Base-by-base conservation (phyloP, 345 rosid genomes). In the Clausena lansium region DNA sequence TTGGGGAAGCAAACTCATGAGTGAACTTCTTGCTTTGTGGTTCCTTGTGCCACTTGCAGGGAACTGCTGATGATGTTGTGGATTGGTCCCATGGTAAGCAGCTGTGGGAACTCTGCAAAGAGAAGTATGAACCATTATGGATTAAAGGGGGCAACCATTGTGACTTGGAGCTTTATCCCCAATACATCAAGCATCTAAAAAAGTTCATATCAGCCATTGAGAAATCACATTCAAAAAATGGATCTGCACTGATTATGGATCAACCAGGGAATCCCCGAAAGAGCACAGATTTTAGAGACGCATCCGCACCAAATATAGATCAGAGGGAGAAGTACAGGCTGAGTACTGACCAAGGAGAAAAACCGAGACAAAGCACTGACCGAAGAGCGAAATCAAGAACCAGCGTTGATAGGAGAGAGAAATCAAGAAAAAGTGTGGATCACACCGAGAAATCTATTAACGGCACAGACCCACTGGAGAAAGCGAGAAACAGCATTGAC, bases 71-170 rank as follows among this genome's bases (percentile, higher is more conserved):
- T 88, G 99, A 93, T 75, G 97, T 91, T 27, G 99, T 95, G 9
- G 89, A 91, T 73, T 93, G 96, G 91, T 88, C 94, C 73, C 98
- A 93, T 4, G 99, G 99, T 69, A 91, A 89, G 89, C 93, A 90
- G 84, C 83, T 92, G 19, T 93, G 92, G 84, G 98, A 93, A 57
- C 87, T 88, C 4, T 95, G 99, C 82, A 89, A 87, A 81, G 98
- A 91, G 81, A 95, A 93, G 75, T 93, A 93, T 39, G 98, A 93
- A 82, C 99, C 98, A 1, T 84, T 93, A 38, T 95, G 97, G 97
- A 83, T 95, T 74, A 91, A 89, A 87, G 98, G 94, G 81, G 99
- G 99, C 69, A 93, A 92, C 77, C 98, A 93, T 36, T 93, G 98
- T 50, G 95, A 93, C 79, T 82, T 95, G 79, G 98, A 95, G 87